A percentile compares a stretch with the other conserved stretches of the same genome.
These are phyloP conservation scores for Collybiopsis confluens DNA, from an alignment of 768 basidiomycete species.

Conservation along the genomic window DNA sequence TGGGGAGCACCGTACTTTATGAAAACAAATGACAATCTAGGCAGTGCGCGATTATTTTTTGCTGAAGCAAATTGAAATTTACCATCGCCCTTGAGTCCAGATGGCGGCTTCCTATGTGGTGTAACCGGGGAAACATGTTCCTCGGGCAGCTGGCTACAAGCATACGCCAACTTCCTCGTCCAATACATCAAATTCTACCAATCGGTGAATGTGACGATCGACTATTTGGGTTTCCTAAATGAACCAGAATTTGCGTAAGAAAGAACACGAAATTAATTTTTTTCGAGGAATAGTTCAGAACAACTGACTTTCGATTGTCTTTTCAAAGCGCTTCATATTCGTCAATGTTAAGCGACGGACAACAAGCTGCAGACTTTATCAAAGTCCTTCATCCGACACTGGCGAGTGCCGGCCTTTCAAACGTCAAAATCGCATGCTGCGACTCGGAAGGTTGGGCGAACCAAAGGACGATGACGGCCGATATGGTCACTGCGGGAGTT, in stretches of 20 bases:
- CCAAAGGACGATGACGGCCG: constrained; percentile 12
- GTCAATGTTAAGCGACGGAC: constrained; percentile 10
- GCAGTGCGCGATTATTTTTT: neutral
- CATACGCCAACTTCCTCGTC: constrained; percentile 12
- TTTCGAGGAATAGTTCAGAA: no score
- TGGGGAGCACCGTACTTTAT: constrained; percentile 13
- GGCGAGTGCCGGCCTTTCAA: constrained; percentile 5
- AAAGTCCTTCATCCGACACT: constrained; percentile 11
- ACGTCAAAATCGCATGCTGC: constrained; percentile 11
- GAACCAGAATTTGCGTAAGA: constrained; percentile 11
- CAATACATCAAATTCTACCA: constrained; percentile 10
- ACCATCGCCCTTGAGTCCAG: neutral
- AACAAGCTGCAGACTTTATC: constrained; percentile 12
- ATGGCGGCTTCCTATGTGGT: constrained; percentile 9
- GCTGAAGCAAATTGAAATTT: neutral
- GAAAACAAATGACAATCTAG: constrained; percentile 10
- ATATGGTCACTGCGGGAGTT: constrained; percentile 11
- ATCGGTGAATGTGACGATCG: constrained; percentile 6
- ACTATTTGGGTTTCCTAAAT: constrained; percentile 12
- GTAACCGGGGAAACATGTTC: constrained; percentile 9
- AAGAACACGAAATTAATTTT: no score
- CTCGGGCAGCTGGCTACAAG: constrained; percentile 11
- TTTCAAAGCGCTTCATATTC: constrained; percentile 11
- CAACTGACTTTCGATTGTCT: no score
- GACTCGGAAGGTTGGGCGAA: constrained; percentile 12